Base-by-base conservation (phyloP, 2,329 filamentous ascomycete genomes). In the Aspergillus vadensis region DNA sequence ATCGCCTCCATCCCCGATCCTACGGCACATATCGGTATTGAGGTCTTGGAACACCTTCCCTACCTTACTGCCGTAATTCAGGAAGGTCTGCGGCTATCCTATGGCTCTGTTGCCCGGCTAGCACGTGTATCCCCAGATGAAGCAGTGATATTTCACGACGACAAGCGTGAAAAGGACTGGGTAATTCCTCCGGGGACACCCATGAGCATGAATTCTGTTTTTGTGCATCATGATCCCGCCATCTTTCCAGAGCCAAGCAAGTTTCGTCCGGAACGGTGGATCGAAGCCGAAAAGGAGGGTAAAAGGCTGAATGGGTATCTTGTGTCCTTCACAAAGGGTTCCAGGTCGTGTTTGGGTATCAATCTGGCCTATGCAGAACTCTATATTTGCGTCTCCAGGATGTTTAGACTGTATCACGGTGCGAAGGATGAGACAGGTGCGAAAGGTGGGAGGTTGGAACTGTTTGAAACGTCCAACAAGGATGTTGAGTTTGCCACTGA, bases 281-380 rank as follows among this genome's bases (percentile, higher is more conserved):
- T 57, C 3, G 23, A 2, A 3, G 30, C 30, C 30, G 30, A 36
- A 14, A 48, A 49, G n/a, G 41, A 32, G 1, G 14, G 32, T 17
- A 62, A 53, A 32, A 19, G 32, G 5, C 30, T 56, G 1, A 53
- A 62, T 2, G 14, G 21, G 23, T 62, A 62, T 15, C 43, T 62
- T 1, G 47, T 54, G 4, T 38, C 60, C 2, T 62, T 62, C 19
- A 48, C 27, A 38, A 47, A 48, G 5, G 60, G 60, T 0, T 17
- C 55, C 2, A 47, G 60, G 4, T 38, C 49, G 4, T 62, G 56
- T 25, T 27, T 59, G 7, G 60, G 60, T 3, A 59, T 62, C 4
- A 61, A 55, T 21, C 51, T 61, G 2, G 59, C 59, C 14, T 36
- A 43, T 12, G 59, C 59, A 2, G 55, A 61, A 25, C 59, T 61